Base-by-base conservation (phyloP, 192 early-diverging fungal species). In the Glomus cerebriforme region DNA sequence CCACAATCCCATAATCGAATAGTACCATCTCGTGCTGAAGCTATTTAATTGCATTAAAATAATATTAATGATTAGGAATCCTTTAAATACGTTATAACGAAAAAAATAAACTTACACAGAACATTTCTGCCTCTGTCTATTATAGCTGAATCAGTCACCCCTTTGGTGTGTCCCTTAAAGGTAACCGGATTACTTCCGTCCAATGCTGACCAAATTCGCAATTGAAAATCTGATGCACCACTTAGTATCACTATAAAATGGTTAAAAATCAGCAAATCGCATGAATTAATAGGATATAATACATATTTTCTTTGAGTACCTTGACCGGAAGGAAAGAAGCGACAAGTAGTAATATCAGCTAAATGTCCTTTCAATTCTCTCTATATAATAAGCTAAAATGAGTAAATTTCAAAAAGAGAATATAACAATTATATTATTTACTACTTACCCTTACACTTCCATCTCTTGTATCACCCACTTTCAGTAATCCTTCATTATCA, bases 281-380 rank as follows among this genome's bases (percentile, higher is more conserved):
- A 24, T 43, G 13, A 13, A 26, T 63, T 24, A 78, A 1, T 9
- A 45, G 39, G 12, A 12, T 43, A 10, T 43, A 43, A 1, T 73
- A n/a, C 22, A n/a, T 26, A 27, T 43, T 77, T n/a, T 8, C 19
- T 17, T 8, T 47, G 3, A 73, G 35, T 84, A 84, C 86, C 89
- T 90, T 93, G 90, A 26, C 91, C 92, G 3, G 91, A 92, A 7
- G 93, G 93, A 72, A 95, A 95, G 82, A 95, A 93, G 63, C 82
- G 83, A 66, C 89, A 87, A 17, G 87, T 84, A 34, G 87, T 92
- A 58, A 93, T 80, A 77, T 93, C 92, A 43, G 89, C 90, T 29
- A 91, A 17, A 70, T 95, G 93, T 1, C 91, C 93, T 47, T 76
- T 83, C n/a, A 91, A 81, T 47, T 81, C 81, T 79, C 83, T 66